Evolutionary conservation across 805 yeast genomes (phyloP).

Genomic region (Spathaspora passalidarum): DNA sequence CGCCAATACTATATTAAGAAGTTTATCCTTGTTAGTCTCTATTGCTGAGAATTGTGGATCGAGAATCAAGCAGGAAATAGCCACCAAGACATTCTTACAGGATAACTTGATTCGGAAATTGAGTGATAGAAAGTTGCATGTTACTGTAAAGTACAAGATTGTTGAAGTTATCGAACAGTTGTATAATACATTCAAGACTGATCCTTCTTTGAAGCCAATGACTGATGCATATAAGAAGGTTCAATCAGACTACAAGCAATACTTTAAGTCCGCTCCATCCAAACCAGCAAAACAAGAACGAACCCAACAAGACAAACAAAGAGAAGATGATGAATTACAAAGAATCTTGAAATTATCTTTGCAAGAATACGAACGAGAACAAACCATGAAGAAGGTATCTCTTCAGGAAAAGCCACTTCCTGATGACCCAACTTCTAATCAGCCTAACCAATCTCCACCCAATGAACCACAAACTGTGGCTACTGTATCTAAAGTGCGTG

Average conservation of each 20-base stretch:
- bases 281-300: conserved; percentile 58
- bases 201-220: conserved; percentile 75
- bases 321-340: conserved; percentile 80
- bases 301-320: conserved; percentile 40
- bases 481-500: conserved; percentile 66
- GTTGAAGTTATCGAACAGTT: conserved; percentile 69
- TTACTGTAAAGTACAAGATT: conserved; percentile 60
- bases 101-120: conserved; percentile 40
- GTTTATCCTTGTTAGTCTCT: conserved; percentile 34
- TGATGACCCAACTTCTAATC: conserved; percentile 9
- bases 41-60: conserved; percentile 46
- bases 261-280: conserved; percentile 38
- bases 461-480: conserved; percentile 34
- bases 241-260: conserved; percentile 34
- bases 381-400: conserved; percentile 24
- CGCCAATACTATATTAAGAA: conserved; percentile 39
- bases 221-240: conserved; percentile 56
- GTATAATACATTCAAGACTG: conserved; percentile 59
- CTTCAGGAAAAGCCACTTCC: conserved; percentile 32
- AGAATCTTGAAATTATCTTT: conserved; percentile 73
- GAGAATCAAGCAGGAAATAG: conserved; percentile 42
- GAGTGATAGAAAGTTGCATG: conserved; percentile 58
- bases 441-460: conserved; percentile 9
- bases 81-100: conserved; percentile 32
- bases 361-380: conserved; percentile 51